Percentiles rank a stretch among this genome's conserved stretches.
phyloP scores from a whole-genome alignment of 768 basidiomycete species.

The Boletellus sp. region DNA sequence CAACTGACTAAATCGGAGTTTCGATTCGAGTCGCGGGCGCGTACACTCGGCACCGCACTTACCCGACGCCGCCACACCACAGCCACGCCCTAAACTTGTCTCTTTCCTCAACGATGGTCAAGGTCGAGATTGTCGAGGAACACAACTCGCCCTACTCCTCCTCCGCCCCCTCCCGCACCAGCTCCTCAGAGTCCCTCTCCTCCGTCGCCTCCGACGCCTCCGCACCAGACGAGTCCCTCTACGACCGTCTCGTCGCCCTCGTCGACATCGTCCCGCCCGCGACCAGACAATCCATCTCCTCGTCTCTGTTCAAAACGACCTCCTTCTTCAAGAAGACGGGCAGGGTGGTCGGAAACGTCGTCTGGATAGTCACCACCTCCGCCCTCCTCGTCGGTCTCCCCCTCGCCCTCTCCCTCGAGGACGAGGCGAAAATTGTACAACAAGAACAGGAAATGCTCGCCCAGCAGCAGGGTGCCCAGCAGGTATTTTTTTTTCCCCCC shows the following conservation, averaged over 20 bases:
- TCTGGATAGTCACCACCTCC: conserved; percentile 94
- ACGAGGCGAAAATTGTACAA: conserved; percentile 90
- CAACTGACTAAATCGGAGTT: conserved; percentile 24
- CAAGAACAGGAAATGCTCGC: conserved; percentile 94
- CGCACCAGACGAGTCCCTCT: conserved; percentile 73
- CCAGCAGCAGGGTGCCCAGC: conserved; percentile 89
- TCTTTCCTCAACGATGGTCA: conserved; percentile 69
- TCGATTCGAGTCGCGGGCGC: conserved; percentile 6
- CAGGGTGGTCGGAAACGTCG: conserved; percentile 78
- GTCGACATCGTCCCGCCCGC: conserved; percentile 94
- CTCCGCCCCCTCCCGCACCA: conserved; percentile 68
- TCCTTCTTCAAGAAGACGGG: conserved; percentile 62
- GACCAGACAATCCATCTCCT: conserved; percentile 73
- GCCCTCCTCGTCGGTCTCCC: conserved; percentile 93
- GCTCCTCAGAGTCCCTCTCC: conserved; percentile 67
- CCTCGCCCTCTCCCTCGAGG: conserved; percentile 88
- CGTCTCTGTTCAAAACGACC: conserved; percentile 56
- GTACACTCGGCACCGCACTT: conserved; percentile 29
- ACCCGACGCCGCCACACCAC: conserved; percentile 20
- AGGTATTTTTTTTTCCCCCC: conserved; percentile 47
- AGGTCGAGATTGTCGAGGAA: conserved; percentile 84
- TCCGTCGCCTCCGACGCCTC: conserved; percentile 71
- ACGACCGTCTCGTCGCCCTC: conserved; percentile 86
- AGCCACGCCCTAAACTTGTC: conserved; percentile 9
- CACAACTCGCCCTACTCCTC: conserved; percentile 75